A percentile compares a stretch with the other conserved stretches of the same genome.
These are phyloP conservation scores for Aspergillus udagawae DNA, from an alignment of 2,329 filamentous ascomycete species.

Conservation along the genomic window DNA sequence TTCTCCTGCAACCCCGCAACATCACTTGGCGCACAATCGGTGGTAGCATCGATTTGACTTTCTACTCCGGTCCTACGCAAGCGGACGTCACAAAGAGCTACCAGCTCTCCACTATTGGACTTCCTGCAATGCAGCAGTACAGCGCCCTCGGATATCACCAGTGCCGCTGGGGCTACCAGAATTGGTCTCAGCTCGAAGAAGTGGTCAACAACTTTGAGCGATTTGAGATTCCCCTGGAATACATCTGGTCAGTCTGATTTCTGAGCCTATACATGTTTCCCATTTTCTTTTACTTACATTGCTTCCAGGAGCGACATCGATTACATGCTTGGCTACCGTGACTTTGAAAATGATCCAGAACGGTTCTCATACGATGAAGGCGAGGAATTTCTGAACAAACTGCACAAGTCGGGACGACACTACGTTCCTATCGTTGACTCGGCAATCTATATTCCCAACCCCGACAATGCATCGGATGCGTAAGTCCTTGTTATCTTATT, in stretches of 20 bases:
- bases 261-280: neutral
- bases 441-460: conserved; percentile 69
- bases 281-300: neutral
- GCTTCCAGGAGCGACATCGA: conserved; percentile 43
- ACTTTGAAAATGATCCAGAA: conserved; percentile 55
- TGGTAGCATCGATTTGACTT: conserved; percentile 74
- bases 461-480: conserved; percentile 61
- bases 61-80: conserved; percentile 69
- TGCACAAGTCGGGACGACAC: conserved; percentile 54
- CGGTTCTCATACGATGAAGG: conserved; percentile 50
- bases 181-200: conserved; percentile 63
- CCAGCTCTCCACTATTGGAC: conserved; percentile 61
- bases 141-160: conserved; percentile 80
- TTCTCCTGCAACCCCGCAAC: conserved; percentile 59
- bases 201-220: conserved; percentile 51
- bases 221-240: conserved; percentile 56
- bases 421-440: conserved; percentile 60
- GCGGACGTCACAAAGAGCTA: conserved; percentile 68
- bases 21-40: conserved; percentile 73
- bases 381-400: conserved; percentile 48
- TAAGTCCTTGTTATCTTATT: conserved; percentile 45
- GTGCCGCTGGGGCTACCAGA: conserved; percentile 76
- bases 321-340: conserved; percentile 58
- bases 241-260: conserved; percentile 34
- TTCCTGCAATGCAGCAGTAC: conserved; percentile 77